These are phyloP conservation scores for Filobasidium wieringae DNA, from an alignment of 768 basidiomycete species.

Conservation along the genomic window DNA sequence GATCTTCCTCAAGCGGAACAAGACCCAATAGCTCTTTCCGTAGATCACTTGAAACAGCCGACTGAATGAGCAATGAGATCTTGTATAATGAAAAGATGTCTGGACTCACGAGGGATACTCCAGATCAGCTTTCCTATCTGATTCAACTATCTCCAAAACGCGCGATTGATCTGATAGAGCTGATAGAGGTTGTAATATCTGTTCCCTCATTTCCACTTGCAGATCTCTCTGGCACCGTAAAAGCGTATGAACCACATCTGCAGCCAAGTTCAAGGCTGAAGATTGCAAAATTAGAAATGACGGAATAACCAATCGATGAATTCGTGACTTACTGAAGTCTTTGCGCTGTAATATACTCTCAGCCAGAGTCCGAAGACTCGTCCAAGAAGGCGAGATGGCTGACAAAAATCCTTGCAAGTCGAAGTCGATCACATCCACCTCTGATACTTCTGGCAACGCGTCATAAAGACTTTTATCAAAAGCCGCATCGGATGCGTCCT, in stretches of 20 bases:
- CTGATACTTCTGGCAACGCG: constrained; percentile 5
- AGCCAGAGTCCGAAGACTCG: background rate
- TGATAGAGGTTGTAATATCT: too few species aligned
- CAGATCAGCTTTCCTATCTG: background rate
- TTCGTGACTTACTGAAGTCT: background rate
- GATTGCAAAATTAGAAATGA: too few species aligned
- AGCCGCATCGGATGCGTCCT: constrained; percentile 9
- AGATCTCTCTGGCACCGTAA: too few species aligned
- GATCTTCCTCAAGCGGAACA: background rate
- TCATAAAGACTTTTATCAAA: background rate
- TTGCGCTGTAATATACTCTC: background rate
- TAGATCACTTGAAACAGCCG: too few species aligned
- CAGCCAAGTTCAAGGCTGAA: too few species aligned
- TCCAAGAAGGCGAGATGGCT: background rate
- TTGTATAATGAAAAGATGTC: too few species aligned
- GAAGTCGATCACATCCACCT: background rate
- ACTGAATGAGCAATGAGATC: too few species aligned
- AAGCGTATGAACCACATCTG: too few species aligned
- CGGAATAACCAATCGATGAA: too few species aligned
- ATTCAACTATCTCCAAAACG: background rate
- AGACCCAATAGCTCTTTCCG: too few species aligned
- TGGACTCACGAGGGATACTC: background rate
- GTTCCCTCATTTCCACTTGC: too few species aligned
- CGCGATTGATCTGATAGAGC: background rate
- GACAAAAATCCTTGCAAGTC: background rate